These are phyloP conservation scores for Nicotiana otophora DNA, from an alignment of 257 asterid species.

Conservation along the genomic window DNA sequence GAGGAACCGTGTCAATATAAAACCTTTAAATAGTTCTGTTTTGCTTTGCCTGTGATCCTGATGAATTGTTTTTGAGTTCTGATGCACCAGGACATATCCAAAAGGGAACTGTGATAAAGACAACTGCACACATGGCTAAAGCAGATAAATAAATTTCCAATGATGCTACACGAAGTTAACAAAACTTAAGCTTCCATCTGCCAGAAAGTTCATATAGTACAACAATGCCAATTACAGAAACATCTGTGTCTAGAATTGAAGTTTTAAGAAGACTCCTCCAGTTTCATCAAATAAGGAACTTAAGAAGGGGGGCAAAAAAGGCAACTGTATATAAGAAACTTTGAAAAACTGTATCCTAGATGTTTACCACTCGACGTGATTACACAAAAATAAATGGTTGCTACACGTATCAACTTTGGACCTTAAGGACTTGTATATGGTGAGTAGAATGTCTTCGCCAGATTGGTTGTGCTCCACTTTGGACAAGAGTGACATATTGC, in stretches of 20 bases:
- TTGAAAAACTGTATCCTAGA: neutral
- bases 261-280: neutral
- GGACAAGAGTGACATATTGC: conserved; percentile 84
- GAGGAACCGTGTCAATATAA: too few species aligned
- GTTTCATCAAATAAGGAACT: neutral
- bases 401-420: conserved; percentile 45
- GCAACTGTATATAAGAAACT: neutral
- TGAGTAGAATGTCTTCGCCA: conserved; percentile 95
- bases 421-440: conserved; percentile 93
- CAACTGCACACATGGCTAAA: neutral
- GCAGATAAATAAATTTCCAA: neutral
- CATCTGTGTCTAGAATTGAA: neutral
- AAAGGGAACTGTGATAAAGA: neutral
- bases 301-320: neutral
- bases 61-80: neutral
- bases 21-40: neutral
- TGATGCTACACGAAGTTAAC: neutral
- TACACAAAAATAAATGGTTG: neutral
- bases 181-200: neutral
- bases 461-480: conserved; percentile 98
- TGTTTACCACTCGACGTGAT: neutral
- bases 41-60: neutral
- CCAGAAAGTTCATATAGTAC: neutral
- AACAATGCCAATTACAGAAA: neutral
- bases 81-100: neutral